Conservation (phyloP, 2,329 filamentous ascomycete genomes). For the Cercospora berteroae region DNA sequence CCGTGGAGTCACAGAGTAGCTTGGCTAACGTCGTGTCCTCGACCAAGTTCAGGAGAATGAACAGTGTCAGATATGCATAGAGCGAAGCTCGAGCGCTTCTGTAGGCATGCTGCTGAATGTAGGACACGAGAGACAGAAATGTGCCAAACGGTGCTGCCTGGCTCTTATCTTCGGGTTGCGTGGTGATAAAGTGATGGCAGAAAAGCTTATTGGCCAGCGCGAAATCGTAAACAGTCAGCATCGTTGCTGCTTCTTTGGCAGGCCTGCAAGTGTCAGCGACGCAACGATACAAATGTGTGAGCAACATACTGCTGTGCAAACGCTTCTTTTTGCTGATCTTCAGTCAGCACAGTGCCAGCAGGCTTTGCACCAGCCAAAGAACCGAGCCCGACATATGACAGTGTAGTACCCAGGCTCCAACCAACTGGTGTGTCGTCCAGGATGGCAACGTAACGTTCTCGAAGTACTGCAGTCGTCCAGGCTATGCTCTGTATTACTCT, state of each 20-base stretch:
- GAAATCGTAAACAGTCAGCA: slow-evolving; percentile 90
- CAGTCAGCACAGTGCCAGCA: slow-evolving; percentile 60
- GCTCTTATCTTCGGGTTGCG: slow-evolving; percentile 23
- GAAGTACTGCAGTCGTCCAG: slow-evolving; percentile 63
- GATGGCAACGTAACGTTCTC: slow-evolving; percentile 76
- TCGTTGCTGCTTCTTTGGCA: slow-evolving; percentile 70
- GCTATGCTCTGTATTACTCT: slow-evolving; percentile 78
- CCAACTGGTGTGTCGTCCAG: slow-evolving; percentile 88
- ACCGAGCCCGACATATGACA: slow-evolving; percentile 82
- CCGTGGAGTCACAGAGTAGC: slow-evolving; percentile 74
- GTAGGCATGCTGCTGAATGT: slow-evolving; percentile 89
- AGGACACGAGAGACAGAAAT: slow-evolving; percentile 86
- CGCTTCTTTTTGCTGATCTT: slow-evolving; percentile 76
- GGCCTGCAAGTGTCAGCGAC: slow-evolving; percentile 57
- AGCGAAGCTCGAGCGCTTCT: slow-evolving; percentile 72
- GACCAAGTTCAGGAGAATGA: slow-evolving; percentile 79
- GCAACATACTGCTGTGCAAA: slow-evolving; percentile 71
- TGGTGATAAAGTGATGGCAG: slow-evolving; percentile 74
- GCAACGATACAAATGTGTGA: not conserved
- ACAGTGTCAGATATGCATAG: slow-evolving; percentile 81
- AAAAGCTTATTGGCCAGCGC: slow-evolving; percentile 93
- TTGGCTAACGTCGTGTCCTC: slow-evolving; percentile 83
- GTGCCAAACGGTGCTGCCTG: slow-evolving; percentile 62
- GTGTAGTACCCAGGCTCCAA: slow-evolving; percentile 78
- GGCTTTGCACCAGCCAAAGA: slow-evolving; percentile 65